A percentile compares a stretch with the other conserved stretches of the same genome.
phyloP scores from a whole-genome alignment of 352 stramenopile species.

The Pythium grandisporangium region DNA sequence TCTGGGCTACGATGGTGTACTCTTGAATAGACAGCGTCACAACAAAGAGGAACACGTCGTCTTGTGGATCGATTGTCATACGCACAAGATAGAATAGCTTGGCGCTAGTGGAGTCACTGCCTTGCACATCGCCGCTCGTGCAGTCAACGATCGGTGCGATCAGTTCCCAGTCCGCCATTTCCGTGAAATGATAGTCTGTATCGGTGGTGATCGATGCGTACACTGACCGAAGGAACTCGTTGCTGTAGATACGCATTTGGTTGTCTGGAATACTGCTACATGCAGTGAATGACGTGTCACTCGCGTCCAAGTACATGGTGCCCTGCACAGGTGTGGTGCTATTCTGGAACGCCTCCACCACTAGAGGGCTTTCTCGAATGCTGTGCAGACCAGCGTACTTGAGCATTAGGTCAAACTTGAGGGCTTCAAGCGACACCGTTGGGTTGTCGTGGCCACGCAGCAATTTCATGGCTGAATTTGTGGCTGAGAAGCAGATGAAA shows the following conservation, averaged over 20 bases:
- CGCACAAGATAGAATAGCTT: neutral
- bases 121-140: neutral
- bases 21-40: neutral
- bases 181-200: neutral
- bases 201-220: neutral
- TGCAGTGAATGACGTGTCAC: neutral
- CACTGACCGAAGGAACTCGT: neutral
- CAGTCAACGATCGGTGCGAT: constrained; percentile 3
- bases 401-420: neutral
- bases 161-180: neutral
- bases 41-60: neutral
- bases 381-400: neutral
- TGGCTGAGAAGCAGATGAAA: constrained; percentile 1
- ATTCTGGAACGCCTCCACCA: neutral
- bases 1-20: neutral
- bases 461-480: neutral
- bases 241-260: neutral
- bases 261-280: neutral
- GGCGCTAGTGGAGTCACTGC: neutral
- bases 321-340: constrained; percentile 1
- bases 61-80: neutral
- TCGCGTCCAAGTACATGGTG: constrained; percentile 1
- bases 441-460: constrained; percentile 3
- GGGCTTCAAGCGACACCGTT: neutral
- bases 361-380: constrained; percentile 2